Evolutionary conservation across 257 asterid genomes (phyloP).

Genomic region (Orobanche coerulescens): DNA sequence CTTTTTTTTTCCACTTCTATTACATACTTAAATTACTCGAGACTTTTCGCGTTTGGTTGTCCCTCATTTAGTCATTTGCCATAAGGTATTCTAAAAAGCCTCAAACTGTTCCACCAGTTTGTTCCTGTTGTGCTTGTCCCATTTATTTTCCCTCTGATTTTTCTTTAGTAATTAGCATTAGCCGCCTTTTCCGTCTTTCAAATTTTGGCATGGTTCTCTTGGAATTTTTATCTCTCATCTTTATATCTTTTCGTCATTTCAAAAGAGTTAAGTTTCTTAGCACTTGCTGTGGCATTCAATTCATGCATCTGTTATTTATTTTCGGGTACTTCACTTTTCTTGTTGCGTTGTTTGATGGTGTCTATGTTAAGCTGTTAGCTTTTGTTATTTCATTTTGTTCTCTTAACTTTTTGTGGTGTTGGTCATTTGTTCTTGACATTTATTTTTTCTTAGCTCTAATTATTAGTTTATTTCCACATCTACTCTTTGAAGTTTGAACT

Average conservation of each 20-base stretch:
- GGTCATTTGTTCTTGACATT: background rate
- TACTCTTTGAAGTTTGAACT: conserved; percentile 24
- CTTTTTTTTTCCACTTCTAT: conserved; percentile 7
- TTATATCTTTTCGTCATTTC: background rate
- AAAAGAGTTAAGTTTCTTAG: background rate
- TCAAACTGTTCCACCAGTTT: conserved; percentile 7
- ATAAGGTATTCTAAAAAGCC: background rate
- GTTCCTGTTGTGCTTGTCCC: conserved; percentile 4
- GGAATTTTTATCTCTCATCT: background rate
- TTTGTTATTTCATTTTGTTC: background rate
- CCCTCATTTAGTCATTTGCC: conserved; percentile 13
- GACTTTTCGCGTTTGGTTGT: conserved; percentile 14
- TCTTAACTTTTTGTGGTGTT: background rate
- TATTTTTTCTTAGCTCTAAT: background rate
- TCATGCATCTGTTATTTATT: background rate
- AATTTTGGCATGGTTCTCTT: background rate
- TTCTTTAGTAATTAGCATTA: conserved; percentile 9
- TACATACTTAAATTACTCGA: conserved; percentile 1
- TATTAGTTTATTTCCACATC: background rate
- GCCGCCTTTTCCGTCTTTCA: background rate
- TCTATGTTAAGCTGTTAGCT: background rate
- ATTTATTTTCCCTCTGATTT: conserved; percentile 9
- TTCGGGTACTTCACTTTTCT: background rate
- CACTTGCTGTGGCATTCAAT: background rate
- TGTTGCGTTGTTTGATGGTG: background rate